Conservation (phyloP, 1,284 basidiomycete species). For the Cryptococcus sp. region DNA sequence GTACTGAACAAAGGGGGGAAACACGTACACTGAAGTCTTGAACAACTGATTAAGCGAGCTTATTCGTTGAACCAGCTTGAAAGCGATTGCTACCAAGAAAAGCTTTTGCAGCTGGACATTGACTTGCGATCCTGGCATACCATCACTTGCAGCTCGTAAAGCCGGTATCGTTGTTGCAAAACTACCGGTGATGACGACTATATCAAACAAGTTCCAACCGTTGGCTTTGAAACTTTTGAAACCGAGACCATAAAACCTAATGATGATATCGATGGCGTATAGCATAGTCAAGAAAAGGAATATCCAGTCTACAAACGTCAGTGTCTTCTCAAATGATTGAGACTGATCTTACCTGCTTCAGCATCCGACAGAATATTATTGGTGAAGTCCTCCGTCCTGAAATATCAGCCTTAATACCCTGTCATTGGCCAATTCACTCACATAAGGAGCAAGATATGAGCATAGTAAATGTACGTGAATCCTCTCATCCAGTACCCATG, state of each 20-base stretch:
- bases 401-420: conserved; percentile 8
- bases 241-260: conserved; percentile 79
- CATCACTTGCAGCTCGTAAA: conserved; percentile 48
- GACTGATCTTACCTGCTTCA: conserved; percentile 58
- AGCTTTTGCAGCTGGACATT: conserved; percentile 79
- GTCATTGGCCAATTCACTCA: conserved; percentile 44
- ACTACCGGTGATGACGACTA: conserved; percentile 75
- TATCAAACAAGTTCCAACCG: conserved; percentile 90
- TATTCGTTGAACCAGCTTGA: conserved; percentile 89
- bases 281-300: conserved; percentile 71
- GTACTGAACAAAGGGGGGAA: not conserved
- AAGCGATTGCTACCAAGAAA: conserved; percentile 85
- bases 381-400: conserved; percentile 74
- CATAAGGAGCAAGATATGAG: conserved; percentile 86
- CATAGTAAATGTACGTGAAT: conserved; percentile 75
- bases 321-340: not conserved
- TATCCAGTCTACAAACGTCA: conserved; percentile 56
- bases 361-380: conserved; percentile 56
- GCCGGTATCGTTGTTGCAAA: conserved; percentile 78
- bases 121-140: conserved; percentile 22
- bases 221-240: conserved; percentile 78
- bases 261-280: conserved; percentile 72
- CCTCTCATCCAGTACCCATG: conserved; percentile 87
- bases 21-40: conserved; percentile 84
- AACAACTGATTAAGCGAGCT: conserved; percentile 91